phyloP scores from a whole-genome alignment of 306 rosid species.

The Corylus heterophylla region DNA sequence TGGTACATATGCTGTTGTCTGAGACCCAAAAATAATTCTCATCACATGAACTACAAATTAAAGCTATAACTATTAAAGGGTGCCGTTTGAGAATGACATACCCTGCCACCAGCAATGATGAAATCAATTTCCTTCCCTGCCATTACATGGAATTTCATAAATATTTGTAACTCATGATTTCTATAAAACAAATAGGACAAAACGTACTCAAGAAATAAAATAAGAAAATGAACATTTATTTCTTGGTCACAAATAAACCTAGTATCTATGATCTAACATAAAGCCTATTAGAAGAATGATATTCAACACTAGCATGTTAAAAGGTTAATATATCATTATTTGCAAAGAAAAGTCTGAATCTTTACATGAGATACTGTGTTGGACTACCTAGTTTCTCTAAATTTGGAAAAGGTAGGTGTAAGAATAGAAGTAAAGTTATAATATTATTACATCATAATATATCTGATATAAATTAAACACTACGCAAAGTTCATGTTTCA shows the following conservation, averaged over 20 bases:
- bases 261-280: neutral
- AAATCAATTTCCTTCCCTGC: slow-evolving; percentile 87
- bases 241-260: neutral
- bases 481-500: no score
- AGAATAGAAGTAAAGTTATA: no score
- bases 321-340: neutral
- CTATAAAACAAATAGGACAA: neutral
- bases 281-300: neutral
- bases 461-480: no score
- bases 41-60: slow-evolving; percentile 21
- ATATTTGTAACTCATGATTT: neutral
- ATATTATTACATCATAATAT: no score
- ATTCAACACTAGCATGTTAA: neutral
- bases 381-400: no score
- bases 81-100: slow-evolving; percentile 43
- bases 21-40: slow-evolving; percentile 25
- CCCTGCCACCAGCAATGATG: slow-evolving; percentile 91
- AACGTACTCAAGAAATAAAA: neutral
- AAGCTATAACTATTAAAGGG: slow-evolving; percentile 6
- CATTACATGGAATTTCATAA: slow-evolving; percentile 27
- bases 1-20: slow-evolving; percentile 94
- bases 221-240: neutral
- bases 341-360: no score
- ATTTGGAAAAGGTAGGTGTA: no score
- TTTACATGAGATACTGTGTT: no score